A percentile compares a stretch with the other conserved stretches of the same genome.
phyloP scores from a whole-genome alignment of 176 grass and related monocot genomes.

The Oryza nivara region DNA sequence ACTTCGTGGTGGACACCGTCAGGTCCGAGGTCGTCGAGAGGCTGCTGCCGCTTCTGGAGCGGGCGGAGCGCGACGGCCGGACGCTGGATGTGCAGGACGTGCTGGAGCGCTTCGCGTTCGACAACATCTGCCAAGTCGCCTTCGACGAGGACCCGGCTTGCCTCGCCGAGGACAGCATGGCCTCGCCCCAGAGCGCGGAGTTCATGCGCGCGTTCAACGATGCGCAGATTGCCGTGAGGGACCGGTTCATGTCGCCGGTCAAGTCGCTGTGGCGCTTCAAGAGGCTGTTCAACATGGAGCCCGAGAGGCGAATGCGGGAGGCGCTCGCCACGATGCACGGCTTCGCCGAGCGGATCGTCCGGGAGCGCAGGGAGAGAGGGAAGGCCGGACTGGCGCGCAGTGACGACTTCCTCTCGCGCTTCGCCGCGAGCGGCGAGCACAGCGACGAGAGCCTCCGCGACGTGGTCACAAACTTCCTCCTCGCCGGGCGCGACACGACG shows the following conservation, averaged over 20 bases:
- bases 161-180: slow-evolving; percentile 37
- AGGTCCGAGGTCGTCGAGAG: slow-evolving; percentile 43
- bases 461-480: slow-evolving; percentile 68
- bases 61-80: background rate
- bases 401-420: slow-evolving; percentile 65
- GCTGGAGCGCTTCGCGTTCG: slow-evolving; percentile 77
- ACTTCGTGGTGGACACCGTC: slow-evolving; percentile 45
- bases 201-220: slow-evolving; percentile 58
- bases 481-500: slow-evolving; percentile 74
- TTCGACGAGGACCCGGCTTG: slow-evolving; percentile 64
- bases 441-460: slow-evolving; percentile 59
- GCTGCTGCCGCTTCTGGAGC: slow-evolving; percentile 55
- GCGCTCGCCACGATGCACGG: slow-evolving; percentile 46
- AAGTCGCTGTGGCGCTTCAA: slow-evolving; percentile 58
- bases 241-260: slow-evolving; percentile 55
- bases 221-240: slow-evolving; percentile 39
- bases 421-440: slow-evolving; percentile 41
- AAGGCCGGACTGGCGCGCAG: background rate
- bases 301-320: slow-evolving; percentile 44
- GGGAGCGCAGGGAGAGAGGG: slow-evolving; percentile 30
- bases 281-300: slow-evolving; percentile 58
- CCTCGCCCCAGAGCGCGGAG: background rate
- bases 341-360: slow-evolving; percentile 51
- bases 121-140: slow-evolving; percentile 63
- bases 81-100: slow-evolving; percentile 64